Conservation (phyloP, 2,329 filamentous ascomycete species). For the Thielaviopsis cerberus region DNA sequence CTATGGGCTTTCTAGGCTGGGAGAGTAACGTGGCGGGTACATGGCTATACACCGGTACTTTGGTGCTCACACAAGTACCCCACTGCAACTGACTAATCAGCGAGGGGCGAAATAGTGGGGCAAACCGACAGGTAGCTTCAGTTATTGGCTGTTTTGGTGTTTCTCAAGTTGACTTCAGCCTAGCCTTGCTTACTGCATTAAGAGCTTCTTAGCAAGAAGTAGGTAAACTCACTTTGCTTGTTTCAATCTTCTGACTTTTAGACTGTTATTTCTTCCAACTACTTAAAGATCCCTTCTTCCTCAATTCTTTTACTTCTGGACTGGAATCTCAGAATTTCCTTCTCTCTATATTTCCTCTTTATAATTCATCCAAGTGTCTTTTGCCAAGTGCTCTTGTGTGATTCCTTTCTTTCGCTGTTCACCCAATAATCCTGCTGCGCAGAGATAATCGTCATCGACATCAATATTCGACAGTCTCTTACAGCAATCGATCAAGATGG, state of each 20-base stretch:
- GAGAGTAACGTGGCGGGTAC: slow-evolving; percentile 8
- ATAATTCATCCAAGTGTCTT: background rate
- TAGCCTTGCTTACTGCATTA: background rate
- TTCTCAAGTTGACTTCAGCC: background rate
- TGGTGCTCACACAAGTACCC: background rate
- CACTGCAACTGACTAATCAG: slow-evolving; percentile 8
- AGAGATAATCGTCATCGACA: slow-evolving; percentile 5
- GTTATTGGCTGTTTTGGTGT: background rate
- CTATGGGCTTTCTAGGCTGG: background rate
- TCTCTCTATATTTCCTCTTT: slow-evolving; percentile 1
- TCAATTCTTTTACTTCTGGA: background rate
- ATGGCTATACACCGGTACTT: background rate
- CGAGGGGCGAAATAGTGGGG: slow-evolving; percentile 7
- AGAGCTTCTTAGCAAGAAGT: background rate
- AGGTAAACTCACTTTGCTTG: background rate
- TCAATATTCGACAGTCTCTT: background rate
- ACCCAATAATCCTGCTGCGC: slow-evolving; percentile 10
- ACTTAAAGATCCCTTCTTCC: background rate
- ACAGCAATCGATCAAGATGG: slow-evolving; percentile 37
- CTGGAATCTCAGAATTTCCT: background rate
- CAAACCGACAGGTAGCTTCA: background rate
- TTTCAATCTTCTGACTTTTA: background rate
- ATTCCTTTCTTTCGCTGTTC: slow-evolving; percentile 1
- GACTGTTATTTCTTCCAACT: background rate
- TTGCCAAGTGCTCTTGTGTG: background rate